A percentile compares a stretch with the other conserved stretches of the same genome.
These are phyloP conservation scores for Entomortierella chlamydospora DNA, from an alignment of 192 early-diverging fungal genomes.

Conservation along the genomic window DNA sequence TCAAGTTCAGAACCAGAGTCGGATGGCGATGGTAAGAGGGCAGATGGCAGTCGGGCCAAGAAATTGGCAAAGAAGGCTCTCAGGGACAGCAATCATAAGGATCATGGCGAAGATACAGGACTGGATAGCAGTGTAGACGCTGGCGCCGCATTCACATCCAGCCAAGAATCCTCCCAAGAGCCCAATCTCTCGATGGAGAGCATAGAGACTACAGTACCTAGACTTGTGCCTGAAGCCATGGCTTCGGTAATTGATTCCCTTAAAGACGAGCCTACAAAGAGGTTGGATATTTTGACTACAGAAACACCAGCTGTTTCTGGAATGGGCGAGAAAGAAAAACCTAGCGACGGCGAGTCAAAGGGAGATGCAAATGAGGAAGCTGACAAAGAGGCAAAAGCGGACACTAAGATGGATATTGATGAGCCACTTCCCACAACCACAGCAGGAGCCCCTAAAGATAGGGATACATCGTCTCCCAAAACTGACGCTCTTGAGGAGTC, in stretches of 20 bases:
- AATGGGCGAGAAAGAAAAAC: not conserved
- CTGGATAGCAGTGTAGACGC: not conserved
- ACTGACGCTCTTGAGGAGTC: not conserved
- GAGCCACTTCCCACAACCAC: not conserved
- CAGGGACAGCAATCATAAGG: not conserved
- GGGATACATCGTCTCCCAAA: not conserved
- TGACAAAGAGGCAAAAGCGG: not conserved
- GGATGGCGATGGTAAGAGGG: slow-evolving; percentile 2
- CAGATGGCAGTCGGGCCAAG: slow-evolving; percentile 25
- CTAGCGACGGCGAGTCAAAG: not conserved
- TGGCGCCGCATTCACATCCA: too few species aligned
- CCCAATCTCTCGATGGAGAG: not conserved
- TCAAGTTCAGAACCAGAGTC: slow-evolving; percentile 44
- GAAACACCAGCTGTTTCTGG: too few species aligned
- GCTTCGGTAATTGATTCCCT: not conserved
- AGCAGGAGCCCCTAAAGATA: not conserved
- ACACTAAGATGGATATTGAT: not conserved
- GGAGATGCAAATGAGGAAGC: not conserved
- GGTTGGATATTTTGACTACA: too few species aligned
- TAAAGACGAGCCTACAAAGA: not conserved
- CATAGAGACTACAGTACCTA: not conserved
- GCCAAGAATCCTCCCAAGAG: not conserved
- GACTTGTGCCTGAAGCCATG: not conserved
- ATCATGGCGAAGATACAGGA: not conserved
- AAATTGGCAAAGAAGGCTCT: slow-evolving; percentile 38